These are phyloP conservation scores for Tympanopsis confertula DNA, from an alignment of 2,329 filamentous ascomycete species.

Conservation along the genomic window DNA sequence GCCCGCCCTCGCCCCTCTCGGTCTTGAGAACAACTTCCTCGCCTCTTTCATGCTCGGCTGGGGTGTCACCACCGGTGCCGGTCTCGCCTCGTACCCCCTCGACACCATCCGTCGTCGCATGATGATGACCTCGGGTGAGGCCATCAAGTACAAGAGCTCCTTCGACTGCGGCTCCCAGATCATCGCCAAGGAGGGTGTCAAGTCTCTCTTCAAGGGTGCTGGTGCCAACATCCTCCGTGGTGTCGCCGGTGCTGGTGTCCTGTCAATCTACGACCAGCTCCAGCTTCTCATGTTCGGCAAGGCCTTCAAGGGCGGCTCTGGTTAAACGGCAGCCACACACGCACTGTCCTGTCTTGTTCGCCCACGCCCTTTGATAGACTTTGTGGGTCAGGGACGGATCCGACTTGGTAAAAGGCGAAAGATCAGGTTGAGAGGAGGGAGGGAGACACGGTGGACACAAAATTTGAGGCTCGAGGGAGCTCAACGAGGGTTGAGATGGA, in stretches of 20 bases:
- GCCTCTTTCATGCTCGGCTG: conserved; percentile 98
- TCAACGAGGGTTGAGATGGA: no score
- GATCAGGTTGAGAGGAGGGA: no score
- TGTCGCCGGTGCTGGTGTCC: conserved; percentile 99
- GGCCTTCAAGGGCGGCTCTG: no score
- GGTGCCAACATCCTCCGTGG: conserved; percentile 99
- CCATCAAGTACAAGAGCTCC: conserved; percentile 99
- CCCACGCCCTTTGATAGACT: no score
- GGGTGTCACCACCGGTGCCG: conserved; percentile 98
- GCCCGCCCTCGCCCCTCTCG: conserved; percentile 86
- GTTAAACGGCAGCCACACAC: no score
- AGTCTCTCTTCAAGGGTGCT: conserved; percentile 99
- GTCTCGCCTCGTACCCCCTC: conserved; percentile 99
- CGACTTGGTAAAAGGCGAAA: no score
- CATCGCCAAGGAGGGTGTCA: conserved; percentile 91
- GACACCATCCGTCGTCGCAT: conserved; percentile 99
- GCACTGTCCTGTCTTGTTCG: no score
- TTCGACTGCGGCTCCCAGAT: conserved; percentile 94
- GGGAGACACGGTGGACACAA: no score
- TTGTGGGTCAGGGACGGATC: no score
- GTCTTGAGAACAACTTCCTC: conserved; percentile 95
- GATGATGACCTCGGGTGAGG: conserved; percentile 98
- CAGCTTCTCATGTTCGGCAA: conserved; percentile 99
- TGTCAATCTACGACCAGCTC: conserved; percentile 99
- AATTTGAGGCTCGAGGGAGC: no score